These are phyloP conservation scores for Bruguiera gymnorhiza DNA, from an alignment of 345 rosid species.

Conservation along the genomic window DNA sequence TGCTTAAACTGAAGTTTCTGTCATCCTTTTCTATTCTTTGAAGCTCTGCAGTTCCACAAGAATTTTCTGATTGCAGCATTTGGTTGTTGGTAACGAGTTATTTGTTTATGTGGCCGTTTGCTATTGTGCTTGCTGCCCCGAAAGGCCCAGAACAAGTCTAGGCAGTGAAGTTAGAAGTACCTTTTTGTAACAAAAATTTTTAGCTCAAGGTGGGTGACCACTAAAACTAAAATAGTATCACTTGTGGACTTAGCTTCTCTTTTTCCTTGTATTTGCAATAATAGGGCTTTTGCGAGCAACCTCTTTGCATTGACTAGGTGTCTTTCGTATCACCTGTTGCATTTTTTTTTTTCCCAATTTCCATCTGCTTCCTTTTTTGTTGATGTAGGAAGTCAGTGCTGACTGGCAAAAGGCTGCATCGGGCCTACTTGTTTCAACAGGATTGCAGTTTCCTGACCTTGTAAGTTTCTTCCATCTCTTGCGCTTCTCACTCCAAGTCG, in stretches of 20 bases:
- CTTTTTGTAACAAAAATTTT: too few relatives aligned
- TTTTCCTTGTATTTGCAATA: neutral
- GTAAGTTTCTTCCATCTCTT: conserved; percentile 42
- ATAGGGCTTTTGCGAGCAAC: neutral
- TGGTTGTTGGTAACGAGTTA: too few relatives aligned
- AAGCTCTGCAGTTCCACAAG: conserved; percentile 70
- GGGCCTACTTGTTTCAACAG: conserved; percentile 79
- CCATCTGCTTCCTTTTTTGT: conserved; percentile 7
- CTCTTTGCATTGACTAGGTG: neutral
- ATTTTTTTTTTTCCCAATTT: neutral
- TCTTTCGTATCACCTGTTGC: neutral
- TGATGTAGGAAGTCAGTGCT: conserved; percentile 63
- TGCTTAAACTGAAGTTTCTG: conserved; percentile 31
- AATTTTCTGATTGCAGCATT: neutral
- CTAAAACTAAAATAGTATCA: neutral
- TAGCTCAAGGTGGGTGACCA: neutral
- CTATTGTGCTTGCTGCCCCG: neutral
- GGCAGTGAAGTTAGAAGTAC: neutral
- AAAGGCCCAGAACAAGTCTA: neutral
- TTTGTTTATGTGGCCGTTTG: neutral
- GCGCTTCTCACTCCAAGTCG: neutral
- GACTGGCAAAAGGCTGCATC: conserved; percentile 96
- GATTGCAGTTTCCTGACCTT: conserved; percentile 86
- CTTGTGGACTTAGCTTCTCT: neutral
- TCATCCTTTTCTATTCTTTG: conserved; percentile 31